Conservation (phyloP, 805 yeast genomes). For the Brettanomyces naardenensis region DNA sequence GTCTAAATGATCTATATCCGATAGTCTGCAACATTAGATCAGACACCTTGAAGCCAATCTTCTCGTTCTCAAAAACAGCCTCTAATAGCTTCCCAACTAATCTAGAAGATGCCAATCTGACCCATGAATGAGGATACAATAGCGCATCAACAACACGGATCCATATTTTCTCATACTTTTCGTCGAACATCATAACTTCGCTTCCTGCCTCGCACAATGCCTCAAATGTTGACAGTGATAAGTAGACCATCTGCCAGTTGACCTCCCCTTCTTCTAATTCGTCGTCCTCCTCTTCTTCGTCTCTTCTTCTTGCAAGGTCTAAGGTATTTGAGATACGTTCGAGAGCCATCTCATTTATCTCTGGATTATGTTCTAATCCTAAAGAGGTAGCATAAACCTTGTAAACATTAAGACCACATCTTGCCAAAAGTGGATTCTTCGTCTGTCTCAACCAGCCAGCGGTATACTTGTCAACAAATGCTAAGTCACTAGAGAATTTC, state of each 20-base stretch:
- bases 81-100: slow-evolving; percentile 46
- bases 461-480: slow-evolving; percentile 33
- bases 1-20: slow-evolving; percentile 63
- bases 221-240: slow-evolving; percentile 43
- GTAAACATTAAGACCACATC: slow-evolving; percentile 71
- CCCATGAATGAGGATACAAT: slow-evolving; percentile 89
- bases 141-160: slow-evolving; percentile 41
- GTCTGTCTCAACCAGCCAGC: slow-evolving; percentile 58
- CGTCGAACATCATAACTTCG: slow-evolving; percentile 27
- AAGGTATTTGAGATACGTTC: slow-evolving; percentile 14
- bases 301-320: slow-evolving; percentile 25
- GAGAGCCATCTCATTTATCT: slow-evolving; percentile 21
- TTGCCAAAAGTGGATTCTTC: slow-evolving; percentile 41
- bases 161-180: slow-evolving; percentile 45
- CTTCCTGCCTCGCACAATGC: slow-evolving; percentile 9
- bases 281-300: slow-evolving; percentile 26
- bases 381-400: slow-evolving; percentile 48
- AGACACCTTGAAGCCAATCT: slow-evolving; percentile 28
- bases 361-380: slow-evolving; percentile 30
- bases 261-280: slow-evolving; percentile 25
- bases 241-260: slow-evolving; percentile 75
- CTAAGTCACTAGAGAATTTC: slow-evolving; percentile 18
- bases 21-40: slow-evolving; percentile 50
- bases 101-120: slow-evolving; percentile 59
- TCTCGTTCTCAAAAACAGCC: slow-evolving; percentile 9